Evolutionary conservation across 768 basidiomycete genomes (phyloP).

Genomic region (Auriscalpium vulgare): DNA sequence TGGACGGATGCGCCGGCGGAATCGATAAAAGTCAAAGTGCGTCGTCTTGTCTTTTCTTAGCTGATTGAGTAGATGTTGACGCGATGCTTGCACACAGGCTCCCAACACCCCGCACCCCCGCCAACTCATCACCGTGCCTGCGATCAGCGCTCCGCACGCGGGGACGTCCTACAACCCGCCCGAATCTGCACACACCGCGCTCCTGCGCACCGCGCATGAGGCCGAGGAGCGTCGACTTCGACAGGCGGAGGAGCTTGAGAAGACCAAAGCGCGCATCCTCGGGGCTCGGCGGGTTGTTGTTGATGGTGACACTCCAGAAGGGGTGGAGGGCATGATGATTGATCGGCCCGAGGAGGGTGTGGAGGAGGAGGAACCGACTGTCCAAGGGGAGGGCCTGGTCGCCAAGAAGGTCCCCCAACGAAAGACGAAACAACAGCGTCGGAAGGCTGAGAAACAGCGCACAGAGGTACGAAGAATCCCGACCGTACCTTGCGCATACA

Average conservation of each 20-base stretch:
- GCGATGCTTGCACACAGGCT: conserved; percentile 29
- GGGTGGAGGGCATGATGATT: conserved; percentile 60
- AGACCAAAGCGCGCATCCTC: conserved; percentile 48
- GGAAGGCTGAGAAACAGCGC: conserved; percentile 53
- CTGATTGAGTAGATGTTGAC: not conserved
- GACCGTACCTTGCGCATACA: not conserved
- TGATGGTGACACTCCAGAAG: conserved; percentile 23
- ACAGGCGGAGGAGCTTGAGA: conserved; percentile 45
- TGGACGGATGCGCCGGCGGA: conserved; percentile 40
- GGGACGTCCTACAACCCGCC: conserved; percentile 90
- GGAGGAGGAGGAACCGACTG: conserved; percentile 17
- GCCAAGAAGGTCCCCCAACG: conserved; percentile 35
- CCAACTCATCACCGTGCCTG: conserved; percentile 50
- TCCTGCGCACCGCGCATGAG: conserved; percentile 60
- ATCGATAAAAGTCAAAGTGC: conserved; percentile 47
- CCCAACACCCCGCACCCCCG: conserved; percentile 41
- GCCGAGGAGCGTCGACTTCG: conserved; percentile 51
- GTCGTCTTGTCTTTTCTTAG: not conserved
- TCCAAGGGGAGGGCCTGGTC: conserved; percentile 21
- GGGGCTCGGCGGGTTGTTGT: conserved; percentile 29
- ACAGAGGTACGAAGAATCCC: conserved; percentile 44
- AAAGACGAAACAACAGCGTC: conserved; percentile 62
- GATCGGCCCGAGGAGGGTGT: conserved; percentile 38
- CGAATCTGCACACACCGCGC: conserved; percentile 58
- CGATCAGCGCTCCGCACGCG: conserved; percentile 64